Evolutionary conservation across 805 yeast genomes (phyloP).

Genomic region (Ogataea degrootiae): DNA sequence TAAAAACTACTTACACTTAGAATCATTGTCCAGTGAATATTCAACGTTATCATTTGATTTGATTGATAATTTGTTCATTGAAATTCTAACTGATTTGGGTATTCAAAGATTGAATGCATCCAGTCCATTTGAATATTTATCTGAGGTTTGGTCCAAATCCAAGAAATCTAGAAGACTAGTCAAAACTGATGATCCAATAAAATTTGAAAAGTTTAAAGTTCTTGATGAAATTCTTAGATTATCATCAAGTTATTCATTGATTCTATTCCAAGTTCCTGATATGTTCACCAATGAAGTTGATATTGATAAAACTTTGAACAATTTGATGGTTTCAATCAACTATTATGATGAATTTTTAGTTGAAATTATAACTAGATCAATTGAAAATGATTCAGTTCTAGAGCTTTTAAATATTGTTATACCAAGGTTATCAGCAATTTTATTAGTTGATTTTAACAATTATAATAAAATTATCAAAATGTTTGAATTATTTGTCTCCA

Average conservation of each 20-base stretch:
- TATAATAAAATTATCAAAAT: conserved; percentile 52
- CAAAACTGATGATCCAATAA: conserved; percentile 35
- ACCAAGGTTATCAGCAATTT: conserved; percentile 37
- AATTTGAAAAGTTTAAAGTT: conserved; percentile 33
- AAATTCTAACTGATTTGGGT: conserved; percentile 52
- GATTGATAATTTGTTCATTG: conserved; percentile 51
- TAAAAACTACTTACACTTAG: conserved; percentile 14
- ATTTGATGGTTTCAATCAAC: conserved; percentile 22
- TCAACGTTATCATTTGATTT: conserved; percentile 26
- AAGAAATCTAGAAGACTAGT: conserved; percentile 39
- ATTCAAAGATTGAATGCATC: conserved; percentile 16
- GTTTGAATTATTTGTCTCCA: conserved; percentile 52
- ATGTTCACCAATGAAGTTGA: conserved; percentile 42
- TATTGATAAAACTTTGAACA: conserved; percentile 25
- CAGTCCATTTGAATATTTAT: conserved; percentile 43
- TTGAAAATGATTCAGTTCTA: conserved; percentile 59
- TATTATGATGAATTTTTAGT: conserved; percentile 42
- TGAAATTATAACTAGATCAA: conserved; percentile 53
- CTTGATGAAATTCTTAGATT: conserved; percentile 46
- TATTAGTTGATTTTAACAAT: conserved; percentile 12
- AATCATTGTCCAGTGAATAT: conserved; percentile 22
- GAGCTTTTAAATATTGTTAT: conserved; percentile 55
- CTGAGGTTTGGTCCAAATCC: conserved; percentile 38
- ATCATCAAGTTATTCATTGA: conserved; percentile 58
- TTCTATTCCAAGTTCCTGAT: conserved; percentile 66